Conservation (phyloP, 1,284 basidiomycete genomes). For the Pseudozyma flocculosa region DNA sequence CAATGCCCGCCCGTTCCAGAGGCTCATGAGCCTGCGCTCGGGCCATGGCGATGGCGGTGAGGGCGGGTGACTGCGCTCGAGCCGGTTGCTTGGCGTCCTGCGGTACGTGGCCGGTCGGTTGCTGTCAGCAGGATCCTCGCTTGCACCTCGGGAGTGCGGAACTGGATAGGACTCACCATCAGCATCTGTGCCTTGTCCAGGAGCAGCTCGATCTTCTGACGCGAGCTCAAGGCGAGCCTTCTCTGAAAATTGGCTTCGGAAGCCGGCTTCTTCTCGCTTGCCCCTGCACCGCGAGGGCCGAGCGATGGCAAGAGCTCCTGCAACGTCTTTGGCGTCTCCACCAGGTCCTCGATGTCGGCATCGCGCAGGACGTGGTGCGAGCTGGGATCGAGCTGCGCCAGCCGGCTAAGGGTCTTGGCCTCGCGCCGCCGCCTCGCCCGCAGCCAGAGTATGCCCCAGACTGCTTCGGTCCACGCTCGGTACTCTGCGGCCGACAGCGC, state of each 20-base stretch:
- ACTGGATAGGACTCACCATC: background rate
- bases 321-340: background rate
- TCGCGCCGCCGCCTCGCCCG: slow-evolving; percentile 20
- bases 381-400: slow-evolving; percentile 2
- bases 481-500: slow-evolving; percentile 19
- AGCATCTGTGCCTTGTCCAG: background rate
- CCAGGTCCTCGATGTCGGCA: background rate
- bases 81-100: background rate
- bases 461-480: slow-evolving; percentile 9
- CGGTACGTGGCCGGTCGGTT: too few species aligned
- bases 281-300: too few species aligned
- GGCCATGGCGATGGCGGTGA: background rate
- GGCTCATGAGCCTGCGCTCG: background rate
- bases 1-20: background rate
- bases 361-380: background rate
- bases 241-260: background rate
- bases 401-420: slow-evolving; percentile 6
- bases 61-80: background rate
- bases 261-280: too few species aligned
- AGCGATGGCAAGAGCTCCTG: too few species aligned
- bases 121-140: too few species aligned
- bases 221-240: too few species aligned
- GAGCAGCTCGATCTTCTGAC: background rate
- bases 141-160: too few species aligned
- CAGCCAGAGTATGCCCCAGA: slow-evolving; percentile 19